These are phyloP conservation scores for Rhinocladiella similis DNA, from an alignment of 2,329 filamentous ascomycete genomes.

Conservation along the genomic window DNA sequence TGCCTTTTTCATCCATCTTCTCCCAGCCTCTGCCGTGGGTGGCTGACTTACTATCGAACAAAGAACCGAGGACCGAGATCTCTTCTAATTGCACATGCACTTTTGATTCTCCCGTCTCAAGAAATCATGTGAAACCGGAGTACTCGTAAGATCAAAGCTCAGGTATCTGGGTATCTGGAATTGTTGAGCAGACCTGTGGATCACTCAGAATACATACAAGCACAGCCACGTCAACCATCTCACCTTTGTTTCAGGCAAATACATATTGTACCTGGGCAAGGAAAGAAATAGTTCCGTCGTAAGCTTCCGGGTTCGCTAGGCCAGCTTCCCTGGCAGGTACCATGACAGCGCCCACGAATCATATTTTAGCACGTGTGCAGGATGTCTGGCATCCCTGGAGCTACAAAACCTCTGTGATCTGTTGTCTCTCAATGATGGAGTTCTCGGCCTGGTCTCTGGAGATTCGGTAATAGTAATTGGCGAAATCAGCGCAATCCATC, in stretches of 20 bases:
- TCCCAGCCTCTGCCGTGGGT: not conserved
- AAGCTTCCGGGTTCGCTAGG: not conserved
- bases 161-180: no score
- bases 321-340: slow-evolving; percentile 9
- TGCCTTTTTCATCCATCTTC: not conserved
- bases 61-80: not conserved
- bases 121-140: not conserved
- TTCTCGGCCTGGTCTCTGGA: slow-evolving; percentile 81
- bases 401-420: slow-evolving; percentile 50
- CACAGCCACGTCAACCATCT: not conserved
- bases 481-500: slow-evolving; percentile 93
- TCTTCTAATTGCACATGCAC: not conserved
- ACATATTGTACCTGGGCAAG: no score
- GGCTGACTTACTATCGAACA: not conserved
- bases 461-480: slow-evolving; percentile 87
- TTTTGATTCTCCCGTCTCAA: not conserved
- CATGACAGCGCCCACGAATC: slow-evolving; percentile 8
- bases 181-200: no score
- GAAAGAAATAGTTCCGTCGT: not conserved
- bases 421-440: slow-evolving; percentile 73
- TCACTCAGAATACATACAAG: not conserved
- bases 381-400: not conserved
- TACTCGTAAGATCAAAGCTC: not conserved
- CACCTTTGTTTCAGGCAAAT: not conserved
- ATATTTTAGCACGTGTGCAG: slow-evolving; percentile 6